Evolutionary conservation across 2,329 filamentous ascomycete species (phyloP).

Genomic region (Penicillium sp.): DNA sequence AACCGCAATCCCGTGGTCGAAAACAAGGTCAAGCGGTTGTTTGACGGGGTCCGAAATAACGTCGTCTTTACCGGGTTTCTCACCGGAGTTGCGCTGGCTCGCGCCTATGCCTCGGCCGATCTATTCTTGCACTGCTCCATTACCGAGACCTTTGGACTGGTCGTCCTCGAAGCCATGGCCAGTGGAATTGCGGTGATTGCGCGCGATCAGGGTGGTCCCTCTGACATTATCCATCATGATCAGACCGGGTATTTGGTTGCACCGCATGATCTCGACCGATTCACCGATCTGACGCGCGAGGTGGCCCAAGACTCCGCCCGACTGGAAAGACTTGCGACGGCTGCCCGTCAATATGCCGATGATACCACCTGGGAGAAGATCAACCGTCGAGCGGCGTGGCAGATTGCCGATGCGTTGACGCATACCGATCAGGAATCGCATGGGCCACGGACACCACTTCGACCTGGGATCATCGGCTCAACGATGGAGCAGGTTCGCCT

Average conservation of each 20-base stretch:
- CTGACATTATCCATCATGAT: constrained; percentile 67
- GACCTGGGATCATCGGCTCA: constrained; percentile 23
- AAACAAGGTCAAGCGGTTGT: constrained; percentile 65
- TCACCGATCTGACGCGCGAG: constrained; percentile 60
- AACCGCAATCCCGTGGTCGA: constrained; percentile 70
- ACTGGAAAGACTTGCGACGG: constrained; percentile 54
- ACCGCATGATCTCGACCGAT: constrained; percentile 64
- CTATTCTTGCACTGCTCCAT: constrained; percentile 75
- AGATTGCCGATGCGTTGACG: constrained; percentile 59
- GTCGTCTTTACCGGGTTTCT: constrained; percentile 72
- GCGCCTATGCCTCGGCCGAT: constrained; percentile 71
- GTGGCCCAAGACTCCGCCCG: constrained; percentile 56
- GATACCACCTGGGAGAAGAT: constrained; percentile 74
- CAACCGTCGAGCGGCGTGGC: constrained; percentile 71
- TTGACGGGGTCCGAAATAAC: constrained; percentile 60
- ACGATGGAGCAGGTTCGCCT: constrained; percentile 37
- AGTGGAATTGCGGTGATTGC: constrained; percentile 73
- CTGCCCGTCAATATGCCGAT: constrained; percentile 63
- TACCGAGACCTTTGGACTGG: constrained; percentile 74
- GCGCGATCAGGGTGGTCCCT: constrained; percentile 71
- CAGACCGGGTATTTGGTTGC: constrained; percentile 66
- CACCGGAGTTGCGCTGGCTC: constrained; percentile 65
- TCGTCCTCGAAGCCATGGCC: constrained; percentile 74
- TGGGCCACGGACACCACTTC: constrained; percentile 16
- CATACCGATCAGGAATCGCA: constrained; percentile 27